Evolutionary conservation across 108 stramenopile species (phyloP).

Genomic region (Craspedostauros australis): DNA sequence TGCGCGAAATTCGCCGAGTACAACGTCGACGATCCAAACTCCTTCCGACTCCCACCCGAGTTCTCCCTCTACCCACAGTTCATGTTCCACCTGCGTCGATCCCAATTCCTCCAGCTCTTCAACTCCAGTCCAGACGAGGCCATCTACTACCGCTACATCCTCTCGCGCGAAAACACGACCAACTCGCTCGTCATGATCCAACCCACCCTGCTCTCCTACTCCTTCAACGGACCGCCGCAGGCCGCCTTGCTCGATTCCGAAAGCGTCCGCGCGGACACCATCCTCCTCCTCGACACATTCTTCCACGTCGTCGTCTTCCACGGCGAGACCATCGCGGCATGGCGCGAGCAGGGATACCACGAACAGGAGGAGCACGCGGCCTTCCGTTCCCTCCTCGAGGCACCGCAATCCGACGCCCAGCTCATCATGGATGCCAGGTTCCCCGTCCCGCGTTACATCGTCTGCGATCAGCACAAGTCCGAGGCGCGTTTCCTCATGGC

Average conservation of each 20-base stretch:
- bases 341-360: conserved; percentile 97
- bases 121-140: conserved; percentile 98
- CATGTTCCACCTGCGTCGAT: conserved; percentile 93
- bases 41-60: conserved; percentile 90
- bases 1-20: conserved; percentile 98
- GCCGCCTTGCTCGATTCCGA: conserved; percentile 94
- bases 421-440: conserved; percentile 97
- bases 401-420: conserved; percentile 96
- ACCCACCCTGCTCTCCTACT: conserved; percentile 95
- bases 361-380: conserved; percentile 95
- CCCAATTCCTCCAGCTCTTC: conserved; percentile 95
- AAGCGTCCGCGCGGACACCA: conserved; percentile 93
- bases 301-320: conserved; percentile 99
- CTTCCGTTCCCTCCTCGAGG: conserved; percentile 87
- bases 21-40: conserved; percentile 86
- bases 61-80: conserved; percentile 98
- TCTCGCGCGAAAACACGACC: conserved; percentile 87
- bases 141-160: conserved; percentile 91
- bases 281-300: conserved; percentile 97
- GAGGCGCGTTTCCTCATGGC: conserved; percentile 99
- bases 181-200: conserved; percentile 99
- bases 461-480: conserved; percentile 98
- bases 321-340: conserved; percentile 98
- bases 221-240: conserved; percentile 91
- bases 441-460: conserved; percentile 97